Evolutionary conservation across 2,329 filamentous ascomycete species (phyloP).

Genomic region (Phialophora tarda): DNA sequence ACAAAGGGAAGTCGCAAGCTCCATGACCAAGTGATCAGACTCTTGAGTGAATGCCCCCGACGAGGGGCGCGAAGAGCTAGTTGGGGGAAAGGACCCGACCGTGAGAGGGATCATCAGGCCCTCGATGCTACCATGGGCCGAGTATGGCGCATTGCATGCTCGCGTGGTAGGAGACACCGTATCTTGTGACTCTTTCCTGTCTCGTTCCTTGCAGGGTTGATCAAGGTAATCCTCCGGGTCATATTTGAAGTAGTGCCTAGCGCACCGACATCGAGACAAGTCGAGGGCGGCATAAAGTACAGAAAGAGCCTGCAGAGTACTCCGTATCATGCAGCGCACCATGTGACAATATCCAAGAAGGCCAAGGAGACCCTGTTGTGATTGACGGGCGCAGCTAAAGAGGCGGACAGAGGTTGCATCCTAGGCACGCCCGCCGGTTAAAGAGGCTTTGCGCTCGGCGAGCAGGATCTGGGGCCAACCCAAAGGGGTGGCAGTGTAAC

Average conservation of each 20-base stretch:
- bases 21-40: neutral
- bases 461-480: neutral
- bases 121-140: neutral
- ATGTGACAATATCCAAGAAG: slow-evolving; percentile 7
- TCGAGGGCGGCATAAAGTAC: neutral
- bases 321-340: slow-evolving; percentile 8
- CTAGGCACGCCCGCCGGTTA: slow-evolving; percentile 11
- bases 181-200: slow-evolving; percentile 12
- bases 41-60: neutral
- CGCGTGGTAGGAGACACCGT: neutral
- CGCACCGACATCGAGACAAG: neutral
- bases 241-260: slow-evolving; percentile 10
- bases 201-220: slow-evolving; percentile 7
- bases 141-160: neutral
- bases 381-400: neutral
- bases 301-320: slow-evolving; percentile 12
- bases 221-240: slow-evolving; percentile 24
- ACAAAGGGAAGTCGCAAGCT: slow-evolving; percentile 11
- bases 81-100: neutral
- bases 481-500: slow-evolving; percentile 11
- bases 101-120: neutral
- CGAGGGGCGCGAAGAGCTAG: neutral
- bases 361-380: neutral
- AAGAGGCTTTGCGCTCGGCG: neutral
- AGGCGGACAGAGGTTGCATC: neutral